phyloP scores from a whole-genome alignment of 75 land plant species.

The Adiantum capillusveneris region DNA sequence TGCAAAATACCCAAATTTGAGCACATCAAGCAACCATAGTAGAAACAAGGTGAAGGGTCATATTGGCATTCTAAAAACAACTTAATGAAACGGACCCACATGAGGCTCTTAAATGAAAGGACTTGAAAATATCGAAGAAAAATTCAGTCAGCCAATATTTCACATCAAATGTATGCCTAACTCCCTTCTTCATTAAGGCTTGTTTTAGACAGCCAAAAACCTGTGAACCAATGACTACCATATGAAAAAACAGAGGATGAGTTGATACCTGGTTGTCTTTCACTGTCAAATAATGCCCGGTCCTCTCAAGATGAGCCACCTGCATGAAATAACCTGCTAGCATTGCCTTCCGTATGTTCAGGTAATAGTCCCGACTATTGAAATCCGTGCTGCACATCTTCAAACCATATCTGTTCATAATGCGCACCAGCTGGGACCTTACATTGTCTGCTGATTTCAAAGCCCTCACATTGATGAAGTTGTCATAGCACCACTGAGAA shows the following conservation, averaged over 20 bases:
- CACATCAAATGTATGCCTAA: too few relatives aligned
- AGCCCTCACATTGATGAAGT: slow-evolving; percentile 79
- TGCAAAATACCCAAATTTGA: slow-evolving; percentile 19
- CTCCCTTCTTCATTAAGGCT: too few relatives aligned
- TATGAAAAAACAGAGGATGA: neutral
- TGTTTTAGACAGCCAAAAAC: neutral
- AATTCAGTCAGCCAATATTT: too few relatives aligned
- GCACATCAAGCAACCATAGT: too few relatives aligned
- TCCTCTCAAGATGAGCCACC: slow-evolving; percentile 92
- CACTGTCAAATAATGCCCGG: slow-evolving; percentile 92
- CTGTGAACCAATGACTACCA: neutral
- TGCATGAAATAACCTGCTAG: slow-evolving; percentile 97
- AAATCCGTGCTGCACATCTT: slow-evolving; percentile 95
- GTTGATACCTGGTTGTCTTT: slow-evolving; percentile 98
- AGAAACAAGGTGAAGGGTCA: too few relatives aligned
- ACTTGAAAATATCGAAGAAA: too few relatives aligned
- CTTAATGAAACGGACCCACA: too few relatives aligned
- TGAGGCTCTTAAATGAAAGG: too few relatives aligned
- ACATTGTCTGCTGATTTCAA: slow-evolving; percentile 93
- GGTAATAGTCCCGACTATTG: slow-evolving; percentile 80
- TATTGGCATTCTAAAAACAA: too few relatives aligned
- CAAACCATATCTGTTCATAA: slow-evolving; percentile 80
- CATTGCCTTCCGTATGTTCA: slow-evolving; percentile 91
- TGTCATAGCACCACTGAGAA: slow-evolving; percentile 92
- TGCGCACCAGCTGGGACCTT: slow-evolving; percentile 83